Percentiles rank a stretch among this genome's conserved stretches.
These are phyloP conservation scores for Picea mariana DNA, from an alignment of 83 land plant genomes.

Conservation along the genomic window DNA sequence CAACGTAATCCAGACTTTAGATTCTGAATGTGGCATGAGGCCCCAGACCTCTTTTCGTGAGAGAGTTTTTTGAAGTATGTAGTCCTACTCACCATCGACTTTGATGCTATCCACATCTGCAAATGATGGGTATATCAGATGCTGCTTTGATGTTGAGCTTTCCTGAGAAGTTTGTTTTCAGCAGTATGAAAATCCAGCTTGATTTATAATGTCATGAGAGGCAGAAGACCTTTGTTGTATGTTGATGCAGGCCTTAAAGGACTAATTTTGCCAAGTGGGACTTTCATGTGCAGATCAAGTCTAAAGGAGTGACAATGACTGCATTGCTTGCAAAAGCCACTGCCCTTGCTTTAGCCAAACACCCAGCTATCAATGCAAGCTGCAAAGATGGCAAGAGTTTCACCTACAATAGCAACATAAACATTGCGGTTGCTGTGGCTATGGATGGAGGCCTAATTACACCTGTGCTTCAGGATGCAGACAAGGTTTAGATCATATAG, in stretches of 20 bases:
- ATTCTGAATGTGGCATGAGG: too few relatives aligned
- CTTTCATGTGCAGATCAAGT: slow-evolving; percentile 65
- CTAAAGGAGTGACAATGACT: slow-evolving; percentile 98
- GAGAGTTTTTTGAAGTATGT: too few relatives aligned
- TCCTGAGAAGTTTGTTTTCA: too few relatives aligned
- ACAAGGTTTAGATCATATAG: slow-evolving; percentile 58
- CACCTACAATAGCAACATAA: slow-evolving; percentile 83
- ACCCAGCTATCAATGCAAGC: slow-evolving; percentile 88
- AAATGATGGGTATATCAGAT: too few relatives aligned
- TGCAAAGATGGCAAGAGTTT: slow-evolving; percentile 98
- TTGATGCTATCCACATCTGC: too few relatives aligned
- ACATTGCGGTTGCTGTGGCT: slow-evolving; percentile 98
- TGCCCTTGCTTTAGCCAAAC: slow-evolving; percentile 86
- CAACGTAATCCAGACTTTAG: too few relatives aligned
- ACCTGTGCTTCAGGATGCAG: slow-evolving; percentile 96
- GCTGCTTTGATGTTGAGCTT: too few relatives aligned
- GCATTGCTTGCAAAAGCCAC: slow-evolving; percentile 95
- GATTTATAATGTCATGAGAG: too few relatives aligned
- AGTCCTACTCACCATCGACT: too few relatives aligned
- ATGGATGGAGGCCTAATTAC: slow-evolving; percentile 97
- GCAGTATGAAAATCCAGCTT: too few relatives aligned
- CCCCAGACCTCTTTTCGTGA: too few relatives aligned
- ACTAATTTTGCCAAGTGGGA: not conserved
- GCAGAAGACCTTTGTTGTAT: too few relatives aligned
- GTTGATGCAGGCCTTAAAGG: not conserved